Base-by-base conservation (phyloP, 768 basidiomycete species). In the Infundibulicybe gibba region DNA sequence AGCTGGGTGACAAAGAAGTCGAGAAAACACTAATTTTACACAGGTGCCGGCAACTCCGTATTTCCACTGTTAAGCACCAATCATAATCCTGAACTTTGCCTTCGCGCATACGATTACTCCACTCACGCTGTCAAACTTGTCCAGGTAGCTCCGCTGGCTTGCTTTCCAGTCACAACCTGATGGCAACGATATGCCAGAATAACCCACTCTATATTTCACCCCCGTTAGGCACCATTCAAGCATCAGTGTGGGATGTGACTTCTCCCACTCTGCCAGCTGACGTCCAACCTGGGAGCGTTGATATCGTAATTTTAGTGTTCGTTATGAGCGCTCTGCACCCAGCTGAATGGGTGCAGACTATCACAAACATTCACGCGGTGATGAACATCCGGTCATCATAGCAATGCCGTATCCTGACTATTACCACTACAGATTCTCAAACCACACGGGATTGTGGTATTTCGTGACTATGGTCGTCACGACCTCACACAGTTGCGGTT, bases 401-500 rank as follows among this genome's bases (percentile, higher is more conserved):
- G 8, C 4, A 25, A 25, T 25, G 25, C 25, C 38, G 14, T n/a
- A n/a, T 20, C 25, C 8, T 34, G 3, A 20, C 25, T 44, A 21
- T 15, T 21, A 6, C 15, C 14, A 16, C 25, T 9, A 34, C 54
- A 95, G 88, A 88, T 95, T 58, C 75, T 99, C 3, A 97, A 92
- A 69, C 94, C 93, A 0, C 87, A 83, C 6, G 97, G 97, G 1
- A 64, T 81, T 9, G 72, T 95, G 6, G 71, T 97, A 6, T 74
- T 98, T 49, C 84, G 97, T 10, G 97, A 99, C 64, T 99, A 98
- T 58, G 97, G 95, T 2, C 81, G 95, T 19, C 77, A 97, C 59
- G 95, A 99, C 61, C 79, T 99, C 39, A 90, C 97, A 1, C 95
- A 97, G 63, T 72, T 99, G 39, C 78, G 97, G 9, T 97, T 99